Percentiles rank a stretch among this genome's conserved stretches.
Conservation (phyloP, 2,329 filamentous ascomycete species). For the Sclerotinia trifoliorum region DNA sequence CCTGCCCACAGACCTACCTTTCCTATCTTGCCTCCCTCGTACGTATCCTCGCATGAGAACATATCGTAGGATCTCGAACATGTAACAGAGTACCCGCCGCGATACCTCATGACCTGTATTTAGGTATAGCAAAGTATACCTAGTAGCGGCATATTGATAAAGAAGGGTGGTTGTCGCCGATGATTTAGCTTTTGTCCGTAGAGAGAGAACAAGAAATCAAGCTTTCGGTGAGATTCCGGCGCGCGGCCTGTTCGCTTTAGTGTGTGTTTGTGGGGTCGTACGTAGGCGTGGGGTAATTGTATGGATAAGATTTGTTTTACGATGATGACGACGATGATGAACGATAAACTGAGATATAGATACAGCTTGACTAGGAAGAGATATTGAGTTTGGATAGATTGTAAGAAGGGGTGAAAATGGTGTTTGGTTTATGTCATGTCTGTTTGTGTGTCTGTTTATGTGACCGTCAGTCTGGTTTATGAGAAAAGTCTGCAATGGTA, state of each 20-base stretch:
- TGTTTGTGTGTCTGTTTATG: no score
- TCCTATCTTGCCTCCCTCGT: background rate
- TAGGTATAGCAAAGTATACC: background rate
- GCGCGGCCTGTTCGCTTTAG: constrained; percentile 1
- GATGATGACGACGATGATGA: background rate
- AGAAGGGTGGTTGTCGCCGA: background rate
- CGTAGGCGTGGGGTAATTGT: background rate
- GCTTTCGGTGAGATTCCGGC: constrained; percentile 6
- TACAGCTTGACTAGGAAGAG: background rate
- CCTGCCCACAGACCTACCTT: background rate
- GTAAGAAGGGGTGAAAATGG: no score
- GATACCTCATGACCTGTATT: background rate
- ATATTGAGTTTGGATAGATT: background rate
- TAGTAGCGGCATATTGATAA: background rate
- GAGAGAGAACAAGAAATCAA: background rate
- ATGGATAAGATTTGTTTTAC: background rate
- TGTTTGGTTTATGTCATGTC: no score
- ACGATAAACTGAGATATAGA: background rate
- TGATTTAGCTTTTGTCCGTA: background rate
- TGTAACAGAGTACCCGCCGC: background rate
- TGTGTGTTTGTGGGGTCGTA: background rate
- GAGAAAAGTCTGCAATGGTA: no score
- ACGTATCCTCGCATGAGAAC: background rate
- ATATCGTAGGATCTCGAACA: background rate
- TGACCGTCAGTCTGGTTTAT: no score